Evolutionary conservation across 768 basidiomycete species (phyloP).

Genomic region (Mycena pura): DNA sequence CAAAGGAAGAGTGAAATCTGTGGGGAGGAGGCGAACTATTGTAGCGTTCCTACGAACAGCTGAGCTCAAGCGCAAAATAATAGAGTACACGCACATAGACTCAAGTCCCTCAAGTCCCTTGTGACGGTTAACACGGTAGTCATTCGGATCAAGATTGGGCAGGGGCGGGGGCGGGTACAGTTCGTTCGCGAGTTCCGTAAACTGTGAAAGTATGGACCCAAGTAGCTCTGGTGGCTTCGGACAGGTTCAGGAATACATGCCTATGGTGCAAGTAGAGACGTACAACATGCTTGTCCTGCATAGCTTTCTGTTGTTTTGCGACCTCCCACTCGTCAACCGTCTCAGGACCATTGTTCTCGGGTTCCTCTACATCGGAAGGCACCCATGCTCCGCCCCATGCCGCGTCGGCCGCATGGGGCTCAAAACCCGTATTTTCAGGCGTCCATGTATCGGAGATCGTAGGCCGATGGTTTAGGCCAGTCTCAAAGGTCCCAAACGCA

Average conservation of each 20-base stretch:
- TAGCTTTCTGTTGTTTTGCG: conserved; percentile 63
- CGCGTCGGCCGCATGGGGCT: conserved; percentile 20
- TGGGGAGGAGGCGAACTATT: conserved; percentile 54
- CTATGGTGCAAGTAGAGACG: conserved; percentile 39
- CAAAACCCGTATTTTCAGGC: conserved; percentile 30
- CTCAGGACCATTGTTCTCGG: conserved; percentile 31
- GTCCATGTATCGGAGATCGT: conserved; percentile 45
- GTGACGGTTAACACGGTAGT: conserved; percentile 42
- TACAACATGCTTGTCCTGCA: conserved; percentile 70
- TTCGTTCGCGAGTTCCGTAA: conserved; percentile 57
- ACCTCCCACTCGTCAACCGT: conserved; percentile 71
- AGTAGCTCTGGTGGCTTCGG: conserved; percentile 74
- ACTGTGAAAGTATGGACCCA: conserved; percentile 58
- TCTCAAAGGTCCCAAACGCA: conserved; percentile 66
- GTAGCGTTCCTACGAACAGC: conserved; percentile 43
- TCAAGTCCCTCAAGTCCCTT: conserved; percentile 56
- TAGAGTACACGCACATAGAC: conserved; percentile 59
- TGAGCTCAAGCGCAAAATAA: background rate
- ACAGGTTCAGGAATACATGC: conserved; percentile 27
- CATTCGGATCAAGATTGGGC: conserved; percentile 27
- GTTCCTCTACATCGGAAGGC: conserved; percentile 27
- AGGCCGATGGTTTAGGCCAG: conserved; percentile 42
- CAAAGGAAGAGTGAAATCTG: conserved; percentile 57
- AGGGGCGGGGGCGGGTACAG: conserved; percentile 52
- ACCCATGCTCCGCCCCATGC: conserved; percentile 56